Evolutionary conservation across 805 yeast species (phyloP), one percentile per base, ranked within the genome.

Genomic region (Ogataea haglerorum): DNA sequence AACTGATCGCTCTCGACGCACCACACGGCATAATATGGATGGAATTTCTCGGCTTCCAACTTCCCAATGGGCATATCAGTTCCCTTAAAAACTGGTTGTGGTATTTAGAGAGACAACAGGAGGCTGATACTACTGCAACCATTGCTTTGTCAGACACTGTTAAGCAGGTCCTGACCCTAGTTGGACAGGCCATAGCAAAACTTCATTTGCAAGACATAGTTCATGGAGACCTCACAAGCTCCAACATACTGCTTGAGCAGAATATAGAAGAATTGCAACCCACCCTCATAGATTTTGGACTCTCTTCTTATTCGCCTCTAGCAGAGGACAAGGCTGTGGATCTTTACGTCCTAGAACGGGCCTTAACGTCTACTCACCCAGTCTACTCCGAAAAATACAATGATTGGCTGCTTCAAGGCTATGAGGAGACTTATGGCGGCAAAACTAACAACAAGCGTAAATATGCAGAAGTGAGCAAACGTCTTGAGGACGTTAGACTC

Each of bases 261-360:
- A 35, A 64, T 9, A 61, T 55, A 46, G 29, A 31, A 19, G 17
- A 13, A 6, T 38, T 26, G n/a, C 52, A 46, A 6, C 88, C 95
- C 0, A 75, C 69, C 24, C 62, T 93, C 49, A 93, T 93, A 40
- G 99, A 93, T 58, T 93, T 93, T 65, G 99, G 99, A 0, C 69
- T 93, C 14, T 85, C 95, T 2, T 78, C 89, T 10, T 80, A 80
- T 42, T 79, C 95, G 0, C 72, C 73, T 1, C 59, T 88, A 46
- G 75, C 85, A 0, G 99, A 93, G 54, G 98, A 91, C 56, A 89
- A 87, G 61, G 98, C 98, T 3, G 99, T 93, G n/a, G 99, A 93
- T 61, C 62, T 93, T 44, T 93, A 93, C 54, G 98, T 93, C 9
- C 64, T 93, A 45, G 99, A 93, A 62, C 70, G 98, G 53, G 98